A percentile compares a stretch with the other conserved stretches of the same genome.
phyloP scores from a whole-genome alignment of 768 basidiomycete species.

The Agaricus subrufescens region DNA sequence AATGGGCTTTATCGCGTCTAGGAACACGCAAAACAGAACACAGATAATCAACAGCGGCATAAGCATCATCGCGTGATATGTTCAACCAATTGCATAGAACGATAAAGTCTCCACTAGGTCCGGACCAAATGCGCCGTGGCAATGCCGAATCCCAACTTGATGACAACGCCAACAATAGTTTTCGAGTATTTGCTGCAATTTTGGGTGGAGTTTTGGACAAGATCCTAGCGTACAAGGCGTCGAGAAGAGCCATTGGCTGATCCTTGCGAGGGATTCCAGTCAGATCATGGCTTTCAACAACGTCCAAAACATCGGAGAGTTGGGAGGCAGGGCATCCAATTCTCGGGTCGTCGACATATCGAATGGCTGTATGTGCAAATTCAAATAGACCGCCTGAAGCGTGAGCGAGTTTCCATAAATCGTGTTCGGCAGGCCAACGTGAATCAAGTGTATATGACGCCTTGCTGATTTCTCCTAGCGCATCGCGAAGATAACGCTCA shows the following conservation, averaged over 20 bases:
- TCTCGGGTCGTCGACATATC: neutral
- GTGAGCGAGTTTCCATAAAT: neutral
- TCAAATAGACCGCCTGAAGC: neutral
- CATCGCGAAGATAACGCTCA: neutral
- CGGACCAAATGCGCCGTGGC: neutral
- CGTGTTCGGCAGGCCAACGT: neutral
- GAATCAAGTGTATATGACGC: neutral
- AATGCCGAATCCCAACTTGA: too few species aligned
- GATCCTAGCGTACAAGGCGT: slow-evolving; percentile 5
- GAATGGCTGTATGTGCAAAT: neutral
- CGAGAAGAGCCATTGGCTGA: slow-evolving; percentile 5
- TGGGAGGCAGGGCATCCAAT: neutral
- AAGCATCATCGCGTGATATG: too few species aligned
- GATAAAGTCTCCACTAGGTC: neutral
- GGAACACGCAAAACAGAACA: too few species aligned
- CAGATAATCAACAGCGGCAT: too few species aligned
- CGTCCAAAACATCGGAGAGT: neutral
- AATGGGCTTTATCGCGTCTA: too few species aligned
- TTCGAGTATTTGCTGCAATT: neutral
- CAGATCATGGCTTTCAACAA: neutral
- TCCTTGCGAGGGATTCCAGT: neutral
- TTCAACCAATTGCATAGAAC: neutral
- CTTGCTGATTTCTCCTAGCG: neutral
- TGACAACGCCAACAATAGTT: neutral
- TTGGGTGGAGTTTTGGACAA: neutral